phyloP scores from a whole-genome alignment of 495 filamentous ascomycete species.

The Bacidia rubella region DNA sequence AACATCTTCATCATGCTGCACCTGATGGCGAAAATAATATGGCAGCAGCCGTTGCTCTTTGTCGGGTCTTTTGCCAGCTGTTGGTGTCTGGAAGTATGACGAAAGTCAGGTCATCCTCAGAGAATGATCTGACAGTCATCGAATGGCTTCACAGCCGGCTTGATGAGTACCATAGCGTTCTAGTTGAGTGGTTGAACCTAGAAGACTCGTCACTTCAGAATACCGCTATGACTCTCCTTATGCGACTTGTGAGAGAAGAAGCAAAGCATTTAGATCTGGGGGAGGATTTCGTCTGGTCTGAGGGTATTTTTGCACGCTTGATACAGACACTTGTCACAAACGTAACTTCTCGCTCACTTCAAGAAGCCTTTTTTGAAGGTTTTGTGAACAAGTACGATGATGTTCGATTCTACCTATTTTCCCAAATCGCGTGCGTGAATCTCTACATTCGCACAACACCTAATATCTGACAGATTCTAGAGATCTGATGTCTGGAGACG shows the following conservation, averaged over 20 bases:
- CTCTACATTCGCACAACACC: not conserved
- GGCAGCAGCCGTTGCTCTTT: constrained; percentile 64
- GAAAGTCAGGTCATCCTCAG: constrained; percentile 53
- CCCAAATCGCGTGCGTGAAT: constrained; percentile 47
- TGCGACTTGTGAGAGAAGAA: constrained; percentile 73
- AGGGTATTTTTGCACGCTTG: constrained; percentile 46
- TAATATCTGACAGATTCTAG: constrained; percentile 3
- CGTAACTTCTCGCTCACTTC: too few species aligned
- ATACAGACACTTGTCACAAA: constrained; percentile 50
- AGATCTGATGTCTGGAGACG: not conserved
- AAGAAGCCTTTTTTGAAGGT: constrained; percentile 61
- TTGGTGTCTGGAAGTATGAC: constrained; percentile 61
- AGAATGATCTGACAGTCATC: constrained; percentile 42
- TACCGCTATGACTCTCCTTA: constrained; percentile 59
- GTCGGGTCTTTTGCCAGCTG: constrained; percentile 76
- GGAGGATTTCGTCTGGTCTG: constrained; percentile 51
- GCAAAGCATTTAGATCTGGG: constrained; percentile 44
- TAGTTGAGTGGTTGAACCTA: constrained; percentile 39
- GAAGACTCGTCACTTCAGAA: constrained; percentile 33
- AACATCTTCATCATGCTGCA: constrained; percentile 34
- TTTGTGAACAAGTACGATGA: constrained; percentile 73
- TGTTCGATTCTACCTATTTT: constrained; percentile 68
- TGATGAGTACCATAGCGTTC: constrained; percentile 47
- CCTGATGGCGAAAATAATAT: constrained; percentile 27
- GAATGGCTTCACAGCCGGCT: constrained; percentile 68